Evolutionary conservation across 768 basidiomycete genomes (phyloP).

Genomic region (Tulasnella calospora): DNA sequence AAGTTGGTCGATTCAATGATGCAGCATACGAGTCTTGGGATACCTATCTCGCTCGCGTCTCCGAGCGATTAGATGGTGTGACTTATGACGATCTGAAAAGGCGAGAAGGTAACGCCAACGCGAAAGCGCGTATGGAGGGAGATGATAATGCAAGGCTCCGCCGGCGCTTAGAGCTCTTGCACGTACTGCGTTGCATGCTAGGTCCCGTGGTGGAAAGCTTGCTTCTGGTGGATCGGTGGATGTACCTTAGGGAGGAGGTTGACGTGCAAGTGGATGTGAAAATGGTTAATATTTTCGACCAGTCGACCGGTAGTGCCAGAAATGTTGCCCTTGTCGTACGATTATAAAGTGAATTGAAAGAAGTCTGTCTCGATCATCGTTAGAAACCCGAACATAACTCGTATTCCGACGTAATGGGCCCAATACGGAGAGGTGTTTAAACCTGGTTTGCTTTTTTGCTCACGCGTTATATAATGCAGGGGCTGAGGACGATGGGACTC

Average conservation of each 20-base stretch:
- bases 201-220: conserved; percentile 64
- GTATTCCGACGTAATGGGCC: too few relatives aligned
- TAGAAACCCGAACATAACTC: too few relatives aligned
- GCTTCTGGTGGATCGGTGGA: conserved; percentile 57
- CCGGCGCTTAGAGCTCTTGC: conserved; percentile 52
- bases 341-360: conserved; percentile 11
- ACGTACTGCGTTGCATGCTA: conserved; percentile 61
- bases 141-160: conserved; percentile 36
- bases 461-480: too few relatives aligned
- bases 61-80: conserved; percentile 11
- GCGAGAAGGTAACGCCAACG: conserved; percentile 19
- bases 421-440: too few relatives aligned
- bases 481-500: too few relatives aligned
- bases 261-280: conserved; percentile 35
- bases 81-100: conserved; percentile 10
- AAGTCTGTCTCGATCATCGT: too few relatives aligned
- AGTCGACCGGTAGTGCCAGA: conserved; percentile 63
- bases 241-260: conserved; percentile 48
- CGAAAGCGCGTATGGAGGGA: conserved; percentile 32
- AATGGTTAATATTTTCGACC: conserved; percentile 66
- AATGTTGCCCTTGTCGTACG: conserved; percentile 59
- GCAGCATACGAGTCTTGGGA: conserved; percentile 49
- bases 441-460: too few relatives aligned
- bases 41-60: conserved; percentile 43
- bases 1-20: conserved; percentile 51